Base-by-base conservation (phyloP, 306 rosid species). In the Leucaena leucocephala region DNA sequence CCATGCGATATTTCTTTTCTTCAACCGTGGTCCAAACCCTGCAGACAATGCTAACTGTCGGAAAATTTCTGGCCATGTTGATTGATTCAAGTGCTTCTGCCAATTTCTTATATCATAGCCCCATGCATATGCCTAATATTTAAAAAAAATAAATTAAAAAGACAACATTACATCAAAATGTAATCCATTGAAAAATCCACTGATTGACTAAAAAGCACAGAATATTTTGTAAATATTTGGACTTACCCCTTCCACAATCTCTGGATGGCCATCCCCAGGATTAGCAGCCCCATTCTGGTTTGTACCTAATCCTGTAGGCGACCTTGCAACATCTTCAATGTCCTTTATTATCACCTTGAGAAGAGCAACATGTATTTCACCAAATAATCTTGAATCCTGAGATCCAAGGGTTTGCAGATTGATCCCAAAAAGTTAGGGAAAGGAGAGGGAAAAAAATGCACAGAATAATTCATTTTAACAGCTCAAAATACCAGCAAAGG, bases 301-400 rank as follows among this genome's bases (percentile, higher is more conserved):
- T 71, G 84, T 34, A 75, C 98, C 98, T 67, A 95, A 79, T 77
- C 98, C 99, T 64, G 89, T 76, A 62, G 98, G 99, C 68, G 97
- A 93, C 85, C 99, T 90, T 58, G 99, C 97, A 86, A 96, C 99
- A 90, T 96, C 98, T 87, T 93, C 99, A 58, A 96, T 93, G 82
- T 96, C 99, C 86, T 96, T 96, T 80, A 96, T 89, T 78, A 91
- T 84, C 85, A 91, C 86, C 86, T 87, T 90, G 72, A 95, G 87
- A 82, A 95, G 90, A 76, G 96, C 84, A 84, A 93, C 91, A 84
- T 93, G 97, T 88, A 95, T 90, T 92, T 95, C 99, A 21, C 96
- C 94, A 79, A 91, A 80, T 87, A 95, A 87, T 90, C 99, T 96
- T 50, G 99, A 90, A 87, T 96, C 99, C 99, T 96, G 88, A 77